Percentiles rank a stretch among this genome's conserved stretches.
Evolutionary conservation across 2,329 filamentous ascomycete genomes (phyloP).

Genomic region (Aspergillus costaricaensis): DNA sequence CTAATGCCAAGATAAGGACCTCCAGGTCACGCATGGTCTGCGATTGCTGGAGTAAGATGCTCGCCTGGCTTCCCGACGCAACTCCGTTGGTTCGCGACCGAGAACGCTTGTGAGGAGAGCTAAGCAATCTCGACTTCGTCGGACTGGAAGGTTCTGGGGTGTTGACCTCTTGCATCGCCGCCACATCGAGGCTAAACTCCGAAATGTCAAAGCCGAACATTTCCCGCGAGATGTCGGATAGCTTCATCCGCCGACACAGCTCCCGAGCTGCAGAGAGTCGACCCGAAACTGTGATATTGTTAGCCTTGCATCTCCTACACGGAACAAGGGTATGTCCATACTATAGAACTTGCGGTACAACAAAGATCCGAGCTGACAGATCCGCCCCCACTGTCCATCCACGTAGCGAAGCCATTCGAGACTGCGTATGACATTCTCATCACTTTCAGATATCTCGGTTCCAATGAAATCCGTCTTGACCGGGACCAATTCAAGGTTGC

Average conservation of each 20-base stretch:
- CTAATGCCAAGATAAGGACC: slow-evolving; percentile 64
- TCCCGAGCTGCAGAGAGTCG: slow-evolving; percentile 57
- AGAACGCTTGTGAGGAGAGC: slow-evolving; percentile 32
- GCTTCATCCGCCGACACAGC: slow-evolving; percentile 54
- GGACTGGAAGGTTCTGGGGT: slow-evolving; percentile 35
- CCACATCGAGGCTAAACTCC: slow-evolving; percentile 24
- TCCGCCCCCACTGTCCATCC: slow-evolving; percentile 69
- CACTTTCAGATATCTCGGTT: slow-evolving; percentile 58
- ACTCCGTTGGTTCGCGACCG: slow-evolving; percentile 30
- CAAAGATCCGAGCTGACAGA: slow-evolving; percentile 67
- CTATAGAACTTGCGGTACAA: slow-evolving; percentile 83
- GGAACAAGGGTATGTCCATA: slow-evolving; percentile 54
- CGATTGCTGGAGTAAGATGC: slow-evolving; percentile 49
- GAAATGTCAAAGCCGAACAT: slow-evolving; percentile 43
- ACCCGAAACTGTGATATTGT: slow-evolving; percentile 27
- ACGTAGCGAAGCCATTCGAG: slow-evolving; percentile 83
- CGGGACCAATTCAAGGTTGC: slow-evolving; percentile 58
- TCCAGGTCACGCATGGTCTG: slow-evolving; percentile 70
- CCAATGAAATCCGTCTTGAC: slow-evolving; percentile 72
- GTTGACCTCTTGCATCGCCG: slow-evolving; percentile 27
- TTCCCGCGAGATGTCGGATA: slow-evolving; percentile 49
- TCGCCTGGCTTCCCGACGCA: slow-evolving; percentile 26
- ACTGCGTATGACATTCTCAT: slow-evolving; percentile 74
- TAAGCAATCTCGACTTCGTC: slow-evolving; percentile 31
- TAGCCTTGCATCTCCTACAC: not conserved